phyloP scores from a whole-genome alignment of 768 basidiomycete genomes.

The Rubroboletus satanas region DNA sequence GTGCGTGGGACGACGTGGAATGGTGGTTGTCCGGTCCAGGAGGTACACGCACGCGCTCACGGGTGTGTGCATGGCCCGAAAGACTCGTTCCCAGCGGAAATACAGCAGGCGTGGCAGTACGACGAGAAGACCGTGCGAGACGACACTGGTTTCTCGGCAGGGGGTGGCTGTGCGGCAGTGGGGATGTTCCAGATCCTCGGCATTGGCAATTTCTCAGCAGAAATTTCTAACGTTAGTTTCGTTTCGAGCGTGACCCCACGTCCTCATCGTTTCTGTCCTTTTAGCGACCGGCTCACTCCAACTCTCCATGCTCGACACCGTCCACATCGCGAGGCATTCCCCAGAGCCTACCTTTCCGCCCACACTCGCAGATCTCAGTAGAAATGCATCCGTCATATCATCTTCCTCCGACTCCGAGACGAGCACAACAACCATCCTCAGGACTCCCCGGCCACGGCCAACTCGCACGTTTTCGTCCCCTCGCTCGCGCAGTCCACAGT shows the following conservation, averaged over 20 bases:
- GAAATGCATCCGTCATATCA: conserved; percentile 74
- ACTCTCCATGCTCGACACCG: conserved; percentile 9
- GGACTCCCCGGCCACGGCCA: conserved; percentile 49
- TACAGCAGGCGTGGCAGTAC: too few relatives aligned
- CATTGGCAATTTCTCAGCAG: conserved; percentile 12
- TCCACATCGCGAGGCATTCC: background rate
- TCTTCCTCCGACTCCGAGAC: conserved; percentile 58
- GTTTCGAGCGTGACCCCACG: too few relatives aligned
- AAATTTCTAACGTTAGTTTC: background rate
- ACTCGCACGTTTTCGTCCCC: conserved; percentile 63
- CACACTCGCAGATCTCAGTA: conserved; percentile 61
- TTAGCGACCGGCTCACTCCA: too few relatives aligned
- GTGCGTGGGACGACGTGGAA: background rate
- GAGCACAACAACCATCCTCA: conserved; percentile 36
- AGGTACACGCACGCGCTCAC: background rate
- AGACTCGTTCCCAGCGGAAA: too few relatives aligned
- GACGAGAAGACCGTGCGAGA: background rate
- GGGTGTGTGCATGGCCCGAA: background rate
- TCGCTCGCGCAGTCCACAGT: conserved; percentile 50
- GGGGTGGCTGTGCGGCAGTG: conserved; percentile 22
- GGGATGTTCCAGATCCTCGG: conserved; percentile 14
- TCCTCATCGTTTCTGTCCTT: too few relatives aligned
- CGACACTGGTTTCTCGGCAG: conserved; percentile 10
- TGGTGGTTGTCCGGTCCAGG: background rate
- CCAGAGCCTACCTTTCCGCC: conserved; percentile 27